Percentiles rank a stretch among this genome's conserved stretches.
These are phyloP conservation scores for Ehretia macrophylla DNA, from an alignment of 257 asterid species.

Conservation along the genomic window DNA sequence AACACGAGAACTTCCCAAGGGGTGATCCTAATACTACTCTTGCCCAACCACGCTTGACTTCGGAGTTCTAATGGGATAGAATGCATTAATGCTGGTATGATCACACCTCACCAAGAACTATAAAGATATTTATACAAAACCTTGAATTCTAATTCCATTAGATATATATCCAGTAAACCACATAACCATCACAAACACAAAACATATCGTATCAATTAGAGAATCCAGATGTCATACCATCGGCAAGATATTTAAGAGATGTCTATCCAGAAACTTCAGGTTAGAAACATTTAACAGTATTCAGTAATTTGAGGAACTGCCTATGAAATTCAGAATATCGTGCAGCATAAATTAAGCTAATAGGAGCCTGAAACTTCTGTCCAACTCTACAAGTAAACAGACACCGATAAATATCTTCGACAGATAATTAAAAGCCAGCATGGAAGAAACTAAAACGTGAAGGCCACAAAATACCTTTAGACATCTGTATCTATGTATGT, in stretches of 20 bases:
- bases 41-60: no score
- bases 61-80: no score
- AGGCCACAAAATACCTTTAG: neutral
- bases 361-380: neutral
- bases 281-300: no score
- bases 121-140: no score
- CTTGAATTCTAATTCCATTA: no score
- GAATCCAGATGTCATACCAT: neutral
- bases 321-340: neutral
- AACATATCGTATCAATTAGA: neutral
- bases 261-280: neutral
- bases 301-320: no score
- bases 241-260: neutral
- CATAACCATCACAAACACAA: no score
- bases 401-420: neutral
- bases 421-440: neutral
- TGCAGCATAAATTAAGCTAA: neutral
- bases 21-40: no score
- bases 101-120: no score
- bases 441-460: neutral
- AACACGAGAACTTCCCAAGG: no score
- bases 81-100: no score
- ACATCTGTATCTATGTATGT: constrained; percentile 1
- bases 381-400: constrained; percentile 1
- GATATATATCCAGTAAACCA: no score